These are phyloP conservation scores for Quercus suber DNA, from an alignment of 306 rosid genomes.

Conservation along the genomic window DNA sequence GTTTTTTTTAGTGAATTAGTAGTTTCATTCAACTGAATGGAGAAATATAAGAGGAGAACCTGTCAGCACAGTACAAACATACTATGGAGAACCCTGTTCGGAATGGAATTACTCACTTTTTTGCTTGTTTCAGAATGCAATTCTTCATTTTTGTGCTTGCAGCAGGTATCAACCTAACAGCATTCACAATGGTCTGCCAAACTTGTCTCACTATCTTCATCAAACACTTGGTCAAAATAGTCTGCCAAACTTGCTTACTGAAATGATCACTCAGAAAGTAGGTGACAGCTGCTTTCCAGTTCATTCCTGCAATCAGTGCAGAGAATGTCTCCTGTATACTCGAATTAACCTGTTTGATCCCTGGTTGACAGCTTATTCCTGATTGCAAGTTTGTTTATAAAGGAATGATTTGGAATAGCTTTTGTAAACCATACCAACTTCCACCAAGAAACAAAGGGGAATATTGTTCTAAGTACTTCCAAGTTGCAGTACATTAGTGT, in stretches of 20 bases:
- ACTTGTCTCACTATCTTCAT: neutral
- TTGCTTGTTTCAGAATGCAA: no score
- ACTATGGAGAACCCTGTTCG: neutral
- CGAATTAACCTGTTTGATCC: neutral
- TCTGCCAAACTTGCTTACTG: neutral
- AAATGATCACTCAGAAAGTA: neutral
- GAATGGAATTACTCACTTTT: neutral
- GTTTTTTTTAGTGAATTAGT: neutral
- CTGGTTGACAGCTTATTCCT: neutral
- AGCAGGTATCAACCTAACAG: neutral
- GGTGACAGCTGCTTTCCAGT: neutral
- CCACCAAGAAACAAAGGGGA: neutral
- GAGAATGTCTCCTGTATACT: neutral
- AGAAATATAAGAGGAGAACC: neutral
- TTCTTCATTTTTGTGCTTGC: neutral
- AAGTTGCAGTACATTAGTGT: neutral
- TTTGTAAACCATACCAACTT: neutral
- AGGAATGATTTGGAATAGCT: neutral
- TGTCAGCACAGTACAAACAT: neutral
- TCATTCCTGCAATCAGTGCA: neutral
- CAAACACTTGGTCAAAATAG: neutral
- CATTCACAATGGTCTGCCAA: neutral
- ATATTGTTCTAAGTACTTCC: neutral
- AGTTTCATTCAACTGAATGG: neutral
- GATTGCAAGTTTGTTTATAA: neutral